Conservation (phyloP, 305 asterid genomes). For the Solanum hybrid region DNA sequence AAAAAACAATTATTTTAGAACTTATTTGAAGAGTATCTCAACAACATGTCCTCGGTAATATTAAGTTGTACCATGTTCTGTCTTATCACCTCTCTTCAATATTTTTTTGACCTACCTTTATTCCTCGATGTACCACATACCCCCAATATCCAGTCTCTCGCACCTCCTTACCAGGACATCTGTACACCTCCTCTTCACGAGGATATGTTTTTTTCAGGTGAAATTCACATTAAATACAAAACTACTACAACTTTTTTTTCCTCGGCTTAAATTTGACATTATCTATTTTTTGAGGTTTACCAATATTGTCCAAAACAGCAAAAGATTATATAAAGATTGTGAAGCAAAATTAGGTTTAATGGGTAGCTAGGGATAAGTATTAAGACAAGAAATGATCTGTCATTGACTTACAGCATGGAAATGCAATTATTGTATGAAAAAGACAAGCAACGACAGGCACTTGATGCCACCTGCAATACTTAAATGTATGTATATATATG, state of each 20-base stretch:
- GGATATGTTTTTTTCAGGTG: background rate
- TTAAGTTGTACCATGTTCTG: background rate
- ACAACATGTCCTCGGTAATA: background rate
- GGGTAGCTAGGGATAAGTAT: constrained; percentile 1
- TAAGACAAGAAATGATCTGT: background rate
- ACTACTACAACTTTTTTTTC: background rate
- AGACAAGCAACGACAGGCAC: constrained; percentile 5
- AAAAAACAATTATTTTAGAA: background rate
- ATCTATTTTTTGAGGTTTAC: background rate
- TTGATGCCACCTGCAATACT: background rate
- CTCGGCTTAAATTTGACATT: background rate
- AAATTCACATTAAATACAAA: background rate
- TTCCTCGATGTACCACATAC: accelerated
- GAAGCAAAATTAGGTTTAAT: background rate
- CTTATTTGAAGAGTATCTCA: background rate
- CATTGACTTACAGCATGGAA: background rate
- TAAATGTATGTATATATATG: background rate
- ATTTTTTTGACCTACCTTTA: too few relatives aligned
- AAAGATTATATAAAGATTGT: background rate
- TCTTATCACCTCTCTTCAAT: background rate
- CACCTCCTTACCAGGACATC: background rate
- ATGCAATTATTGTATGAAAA: background rate
- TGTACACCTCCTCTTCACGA: background rate
- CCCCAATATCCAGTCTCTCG: background rate
- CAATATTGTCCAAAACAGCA: background rate